Evolutionary conservation across 1,284 basidiomycete species (phyloP).

Genomic region (Malassezia arunalokei): DNA sequence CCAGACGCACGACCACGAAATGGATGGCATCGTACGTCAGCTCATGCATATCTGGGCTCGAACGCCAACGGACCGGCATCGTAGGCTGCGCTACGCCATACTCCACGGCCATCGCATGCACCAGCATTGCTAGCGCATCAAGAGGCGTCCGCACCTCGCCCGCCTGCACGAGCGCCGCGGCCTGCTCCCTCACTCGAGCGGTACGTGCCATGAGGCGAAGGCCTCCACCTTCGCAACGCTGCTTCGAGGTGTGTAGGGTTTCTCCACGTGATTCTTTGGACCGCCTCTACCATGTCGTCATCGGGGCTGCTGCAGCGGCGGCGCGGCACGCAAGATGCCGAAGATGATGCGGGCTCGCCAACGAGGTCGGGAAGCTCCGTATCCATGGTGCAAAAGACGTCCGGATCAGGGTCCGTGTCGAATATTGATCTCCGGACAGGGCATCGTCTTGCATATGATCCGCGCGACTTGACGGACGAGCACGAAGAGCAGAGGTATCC

Average conservation of each 20-base stretch:
- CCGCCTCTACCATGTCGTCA: background rate
- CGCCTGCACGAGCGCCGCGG: too few relatives aligned
- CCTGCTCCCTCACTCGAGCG: too few relatives aligned
- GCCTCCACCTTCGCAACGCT: too few relatives aligned
- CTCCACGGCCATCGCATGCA: background rate
- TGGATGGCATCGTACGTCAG: background rate
- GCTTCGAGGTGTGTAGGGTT: background rate
- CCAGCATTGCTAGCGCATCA: background rate
- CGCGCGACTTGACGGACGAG: slow-evolving; percentile 69
- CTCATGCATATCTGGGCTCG: background rate
- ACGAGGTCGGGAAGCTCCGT: background rate
- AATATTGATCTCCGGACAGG: slow-evolving; percentile 22
- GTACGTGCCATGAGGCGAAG: too few relatives aligned
- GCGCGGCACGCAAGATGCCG: background rate
- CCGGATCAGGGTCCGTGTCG: slow-evolving; percentile 20
- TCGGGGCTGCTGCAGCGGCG: slow-evolving; percentile 13
- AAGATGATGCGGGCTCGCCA: slow-evolving; percentile 1
- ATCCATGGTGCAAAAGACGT: background rate
- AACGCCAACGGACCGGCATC: background rate
- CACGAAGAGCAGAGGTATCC: slow-evolving; percentile 67
- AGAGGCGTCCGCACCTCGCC: background rate
- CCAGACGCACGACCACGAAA: slow-evolving; percentile 1
- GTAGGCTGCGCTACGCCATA: background rate
- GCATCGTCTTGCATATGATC: slow-evolving; percentile 70
- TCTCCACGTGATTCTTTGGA: background rate